These are phyloP conservation scores for Suhomyces xylopsoci DNA, from an alignment of 805 yeast genomes.

Conservation along the genomic window DNA sequence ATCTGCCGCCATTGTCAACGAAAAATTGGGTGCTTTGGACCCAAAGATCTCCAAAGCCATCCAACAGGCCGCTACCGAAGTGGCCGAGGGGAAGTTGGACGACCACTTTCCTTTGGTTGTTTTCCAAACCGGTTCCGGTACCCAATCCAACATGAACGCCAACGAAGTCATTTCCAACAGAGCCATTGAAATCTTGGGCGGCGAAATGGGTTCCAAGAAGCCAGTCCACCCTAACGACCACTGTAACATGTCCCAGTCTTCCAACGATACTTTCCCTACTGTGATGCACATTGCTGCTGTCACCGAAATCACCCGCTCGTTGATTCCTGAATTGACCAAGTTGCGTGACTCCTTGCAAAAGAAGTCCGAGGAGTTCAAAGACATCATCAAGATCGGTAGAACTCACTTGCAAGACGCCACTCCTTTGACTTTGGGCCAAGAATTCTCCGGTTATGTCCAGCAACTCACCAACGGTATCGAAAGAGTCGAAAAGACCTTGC, in stretches of 20 bases:
- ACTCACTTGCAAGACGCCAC: slow-evolving; percentile 99
- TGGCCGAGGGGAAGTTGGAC: slow-evolving; percentile 82
- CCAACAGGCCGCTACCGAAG: slow-evolving; percentile 93
- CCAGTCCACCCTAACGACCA: slow-evolving; percentile 99
- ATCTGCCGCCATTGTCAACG: slow-evolving; percentile 91
- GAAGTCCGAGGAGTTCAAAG: slow-evolving; percentile 79
- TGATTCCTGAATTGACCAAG: slow-evolving; percentile 75
- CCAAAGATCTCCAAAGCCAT: slow-evolving; percentile 82
- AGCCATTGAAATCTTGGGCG: slow-evolving; percentile 95
- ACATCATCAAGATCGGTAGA: slow-evolving; percentile 97
- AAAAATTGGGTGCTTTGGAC: slow-evolving; percentile 73
- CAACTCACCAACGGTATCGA: slow-evolving; percentile 88
- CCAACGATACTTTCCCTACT: slow-evolving; percentile 98
- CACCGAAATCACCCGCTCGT: slow-evolving; percentile 69
- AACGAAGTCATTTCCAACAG: slow-evolving; percentile 98
- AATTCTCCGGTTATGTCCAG: slow-evolving; percentile 93
- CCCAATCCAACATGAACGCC: slow-evolving; percentile 98
- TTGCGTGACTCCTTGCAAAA: slow-evolving; percentile 75
- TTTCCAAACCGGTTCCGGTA: slow-evolving; percentile 98
- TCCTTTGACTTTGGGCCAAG: slow-evolving; percentile 96
- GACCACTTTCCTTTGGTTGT: slow-evolving; percentile 98
- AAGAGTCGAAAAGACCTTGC: slow-evolving; percentile 75
- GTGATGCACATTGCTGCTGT: slow-evolving; percentile 99
- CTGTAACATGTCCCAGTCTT: slow-evolving; percentile 97
- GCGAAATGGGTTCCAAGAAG: slow-evolving; percentile 82